Percentiles rank a stretch among this genome's conserved stretches.
phyloP scores from a whole-genome alignment of 2,329 filamentous ascomycete species.

The Fusarium falciforme region DNA sequence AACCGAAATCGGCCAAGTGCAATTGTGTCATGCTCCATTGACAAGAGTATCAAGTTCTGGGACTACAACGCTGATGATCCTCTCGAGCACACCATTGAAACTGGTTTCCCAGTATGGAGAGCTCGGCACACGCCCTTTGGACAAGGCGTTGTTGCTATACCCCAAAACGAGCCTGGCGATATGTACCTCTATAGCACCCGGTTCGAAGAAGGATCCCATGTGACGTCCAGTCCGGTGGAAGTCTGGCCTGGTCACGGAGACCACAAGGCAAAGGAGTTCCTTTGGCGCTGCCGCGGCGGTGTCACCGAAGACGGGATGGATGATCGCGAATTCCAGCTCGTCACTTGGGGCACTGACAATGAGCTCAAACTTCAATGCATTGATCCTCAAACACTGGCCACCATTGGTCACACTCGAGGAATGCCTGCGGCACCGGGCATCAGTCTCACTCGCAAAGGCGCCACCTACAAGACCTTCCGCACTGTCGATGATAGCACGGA shows the following conservation, averaged over 20 bases:
- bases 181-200: conserved; percentile 85
- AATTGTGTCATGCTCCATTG: conserved; percentile 88
- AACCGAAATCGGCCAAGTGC: conserved; percentile 79
- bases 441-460: conserved; percentile 83
- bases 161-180: conserved; percentile 86
- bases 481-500: conserved; percentile 71
- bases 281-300: conserved; percentile 84
- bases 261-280: conserved; percentile 86
- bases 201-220: conserved; percentile 58
- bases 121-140: conserved; percentile 93
- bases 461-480: conserved; percentile 86
- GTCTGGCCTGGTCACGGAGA: conserved; percentile 72
- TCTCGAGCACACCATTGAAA: conserved; percentile 82
- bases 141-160: conserved; percentile 87
- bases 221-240: conserved; percentile 61
- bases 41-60: conserved; percentile 95
- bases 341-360: conserved; percentile 92
- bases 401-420: conserved; percentile 80
- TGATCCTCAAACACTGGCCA: conserved; percentile 70
- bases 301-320: conserved; percentile 77
- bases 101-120: conserved; percentile 89
- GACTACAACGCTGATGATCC: conserved; percentile 74
- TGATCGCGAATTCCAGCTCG: conserved; percentile 88
- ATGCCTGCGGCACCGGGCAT: conserved; percentile 71
- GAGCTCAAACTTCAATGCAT: conserved; percentile 83